Conservation (phyloP, 179 eudicot species). For the Drosera spatulata region DNA sequence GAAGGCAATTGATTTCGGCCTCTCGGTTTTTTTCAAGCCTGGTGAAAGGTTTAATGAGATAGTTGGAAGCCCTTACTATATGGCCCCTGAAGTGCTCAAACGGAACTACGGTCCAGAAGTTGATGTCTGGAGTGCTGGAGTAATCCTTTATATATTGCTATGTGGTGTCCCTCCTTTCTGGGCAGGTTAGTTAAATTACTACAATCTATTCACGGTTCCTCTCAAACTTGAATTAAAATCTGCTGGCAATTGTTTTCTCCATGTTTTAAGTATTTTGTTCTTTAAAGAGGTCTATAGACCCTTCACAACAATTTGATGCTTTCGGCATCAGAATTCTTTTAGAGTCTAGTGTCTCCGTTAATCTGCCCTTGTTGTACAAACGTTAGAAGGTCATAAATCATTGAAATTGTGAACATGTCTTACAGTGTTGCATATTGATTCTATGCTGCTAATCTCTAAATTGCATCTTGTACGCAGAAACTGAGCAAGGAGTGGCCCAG, state of each 20-base stretch:
- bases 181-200: conserved; percentile 47
- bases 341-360: too few relatives aligned
- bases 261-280: not conserved
- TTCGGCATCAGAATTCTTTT: too few relatives aligned
- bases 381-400: too few relatives aligned
- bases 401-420: too few relatives aligned
- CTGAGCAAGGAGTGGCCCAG: conserved; percentile 89
- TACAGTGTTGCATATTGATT: too few relatives aligned
- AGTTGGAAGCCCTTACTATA: conserved; percentile 91
- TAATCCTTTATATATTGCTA: conserved; percentile 77
- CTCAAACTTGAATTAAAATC: too few relatives aligned
- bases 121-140: conserved; percentile 98
- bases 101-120: conserved; percentile 84
- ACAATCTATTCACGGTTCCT: too few relatives aligned
- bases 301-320: too few relatives aligned
- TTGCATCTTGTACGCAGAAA: conserved; percentile 34
- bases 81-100: conserved; percentile 92
- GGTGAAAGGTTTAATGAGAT: conserved; percentile 79
- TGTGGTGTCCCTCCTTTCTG: conserved; percentile 94
- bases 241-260: not conserved
- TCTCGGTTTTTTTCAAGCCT: conserved; percentile 76
- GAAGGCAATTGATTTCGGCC: conserved; percentile 84
- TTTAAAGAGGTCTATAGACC: not conserved
- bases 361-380: too few relatives aligned
- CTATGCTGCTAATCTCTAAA: not conserved